Conservation (phyloP, 345 rosid genomes). For the Alliaria petiolata region DNA sequence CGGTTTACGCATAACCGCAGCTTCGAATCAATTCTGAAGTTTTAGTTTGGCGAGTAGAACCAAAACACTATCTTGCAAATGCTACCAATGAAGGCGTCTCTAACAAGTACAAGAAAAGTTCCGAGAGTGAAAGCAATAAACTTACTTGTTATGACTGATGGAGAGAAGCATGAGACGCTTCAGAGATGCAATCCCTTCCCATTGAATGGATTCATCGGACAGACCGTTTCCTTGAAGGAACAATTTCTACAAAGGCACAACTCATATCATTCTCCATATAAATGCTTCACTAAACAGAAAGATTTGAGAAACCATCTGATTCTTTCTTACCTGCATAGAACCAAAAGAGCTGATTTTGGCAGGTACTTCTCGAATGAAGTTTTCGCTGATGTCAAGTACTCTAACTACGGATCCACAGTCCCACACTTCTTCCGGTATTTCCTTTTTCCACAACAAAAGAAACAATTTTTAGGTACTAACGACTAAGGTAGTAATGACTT, state of each 20-base stretch:
- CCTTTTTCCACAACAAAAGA: conserved; percentile 33
- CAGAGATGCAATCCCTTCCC: conserved; percentile 63
- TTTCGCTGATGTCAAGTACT: conserved; percentile 67
- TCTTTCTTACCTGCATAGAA: conserved; percentile 37
- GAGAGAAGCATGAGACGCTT: conserved; percentile 56
- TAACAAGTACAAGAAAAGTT: not conserved
- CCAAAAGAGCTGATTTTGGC: conserved; percentile 45
- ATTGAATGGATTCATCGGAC: conserved; percentile 56
- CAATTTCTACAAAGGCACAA: conserved; percentile 56
- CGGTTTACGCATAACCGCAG: not conserved
- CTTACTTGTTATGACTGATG: conserved; percentile 71
- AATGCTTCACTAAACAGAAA: not conserved
- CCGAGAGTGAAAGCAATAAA: not conserved
- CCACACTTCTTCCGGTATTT: conserved; percentile 82
- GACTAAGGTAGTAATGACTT: too few species aligned
- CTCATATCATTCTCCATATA: not conserved
- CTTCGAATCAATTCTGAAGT: not conserved
- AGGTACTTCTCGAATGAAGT: conserved; percentile 54
- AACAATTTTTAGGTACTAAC: too few species aligned
- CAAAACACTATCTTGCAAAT: not conserved
- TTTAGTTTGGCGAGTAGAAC: not conserved
- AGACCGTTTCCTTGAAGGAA: conserved; percentile 59
- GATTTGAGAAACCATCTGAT: not conserved
- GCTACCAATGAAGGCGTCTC: not conserved
- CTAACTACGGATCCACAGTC: conserved; percentile 51